These are phyloP conservation scores for Blastobotrys apis DNA, from an alignment of 1,139 yeast species.

Conservation along the genomic window DNA sequence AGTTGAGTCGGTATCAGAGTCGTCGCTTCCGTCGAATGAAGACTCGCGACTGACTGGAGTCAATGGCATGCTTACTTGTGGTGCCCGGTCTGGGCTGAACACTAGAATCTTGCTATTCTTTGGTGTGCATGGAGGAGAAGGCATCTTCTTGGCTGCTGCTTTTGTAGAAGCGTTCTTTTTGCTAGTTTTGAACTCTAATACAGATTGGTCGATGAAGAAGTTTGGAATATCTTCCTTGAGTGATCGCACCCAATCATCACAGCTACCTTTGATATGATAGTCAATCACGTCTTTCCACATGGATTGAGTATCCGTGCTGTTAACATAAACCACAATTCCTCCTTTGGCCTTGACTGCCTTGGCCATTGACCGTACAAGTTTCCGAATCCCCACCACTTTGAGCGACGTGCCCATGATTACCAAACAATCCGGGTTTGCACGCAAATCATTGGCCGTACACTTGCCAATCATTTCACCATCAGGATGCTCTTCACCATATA, in stretches of 20 bases:
- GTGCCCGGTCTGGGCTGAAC: not conserved
- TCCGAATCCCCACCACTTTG: conserved; percentile 68
- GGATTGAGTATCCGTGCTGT: conserved; percentile 42
- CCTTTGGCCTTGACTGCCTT: conserved; percentile 52
- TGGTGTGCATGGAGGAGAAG: conserved; percentile 16
- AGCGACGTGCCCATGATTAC: conserved; percentile 74
- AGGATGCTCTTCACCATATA: conserved; percentile 79
- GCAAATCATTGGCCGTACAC: conserved; percentile 54
- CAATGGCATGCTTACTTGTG: not conserved
- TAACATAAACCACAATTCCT: conserved; percentile 62
- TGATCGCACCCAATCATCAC: conserved; percentile 70
- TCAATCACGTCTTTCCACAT: conserved; percentile 59
- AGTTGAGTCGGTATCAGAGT: not conserved
- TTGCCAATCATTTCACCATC: conserved; percentile 60
- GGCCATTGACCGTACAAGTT: conserved; percentile 57
- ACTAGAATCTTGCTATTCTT: conserved; percentile 4
- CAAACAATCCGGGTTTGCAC: conserved; percentile 55
- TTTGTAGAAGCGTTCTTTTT: not conserved
- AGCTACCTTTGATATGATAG: conserved; percentile 71
- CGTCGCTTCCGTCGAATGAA: too few relatives aligned
- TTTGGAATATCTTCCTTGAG: conserved; percentile 52
- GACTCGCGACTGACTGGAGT: conserved; percentile 5
- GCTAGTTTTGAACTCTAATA: conserved; percentile 27
- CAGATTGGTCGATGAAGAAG: conserved; percentile 54
- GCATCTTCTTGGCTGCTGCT: conserved; percentile 5